Conservation (phyloP, 176 grass and related monocot genomes). For the Eremochloa ophiuroides region DNA sequence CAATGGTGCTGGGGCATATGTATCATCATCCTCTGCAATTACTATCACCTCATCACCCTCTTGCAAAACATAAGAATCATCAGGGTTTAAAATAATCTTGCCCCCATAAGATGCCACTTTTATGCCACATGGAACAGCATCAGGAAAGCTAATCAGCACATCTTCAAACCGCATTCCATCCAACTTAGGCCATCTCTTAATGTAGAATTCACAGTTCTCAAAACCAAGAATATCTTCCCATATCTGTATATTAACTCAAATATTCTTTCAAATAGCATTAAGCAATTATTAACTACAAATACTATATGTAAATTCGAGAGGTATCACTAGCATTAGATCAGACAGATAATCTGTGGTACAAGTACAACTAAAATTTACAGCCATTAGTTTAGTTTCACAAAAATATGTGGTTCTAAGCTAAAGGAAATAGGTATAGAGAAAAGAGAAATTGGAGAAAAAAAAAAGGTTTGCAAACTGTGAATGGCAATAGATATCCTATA, state of each 20-base stretch:
- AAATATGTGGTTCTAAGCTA: background rate
- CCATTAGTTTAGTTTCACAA: slow-evolving; percentile 1
- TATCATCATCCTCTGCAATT: slow-evolving; percentile 82
- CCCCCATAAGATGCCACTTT: slow-evolving; percentile 64
- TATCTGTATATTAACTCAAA: slow-evolving; percentile 44
- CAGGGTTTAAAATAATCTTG: slow-evolving; percentile 79
- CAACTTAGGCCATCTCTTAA: slow-evolving; percentile 75
- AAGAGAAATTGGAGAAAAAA: background rate
- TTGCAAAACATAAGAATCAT: slow-evolving; percentile 76
- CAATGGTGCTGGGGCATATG: slow-evolving; percentile 52
- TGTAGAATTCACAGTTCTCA: slow-evolving; percentile 85
- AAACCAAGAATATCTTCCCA: slow-evolving; percentile 88
- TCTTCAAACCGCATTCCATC: slow-evolving; percentile 73
- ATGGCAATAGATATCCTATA: background rate
- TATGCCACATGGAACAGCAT: slow-evolving; percentile 75
- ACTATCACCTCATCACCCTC: slow-evolving; percentile 75
- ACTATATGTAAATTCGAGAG: background rate
- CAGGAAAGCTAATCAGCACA: slow-evolving; percentile 78
- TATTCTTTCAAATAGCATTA: slow-evolving; percentile 10
- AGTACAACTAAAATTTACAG: background rate
- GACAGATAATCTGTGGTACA: background rate
- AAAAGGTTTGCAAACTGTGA: background rate
- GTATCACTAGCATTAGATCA: background rate
- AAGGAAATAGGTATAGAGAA: background rate
- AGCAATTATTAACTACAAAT: slow-evolving; percentile 11